Evolutionary conservation across 23 red algal genomes (phyloP), one percentile per base, ranked within the genome.

Genomic region (Chondrus crispus): DNA sequence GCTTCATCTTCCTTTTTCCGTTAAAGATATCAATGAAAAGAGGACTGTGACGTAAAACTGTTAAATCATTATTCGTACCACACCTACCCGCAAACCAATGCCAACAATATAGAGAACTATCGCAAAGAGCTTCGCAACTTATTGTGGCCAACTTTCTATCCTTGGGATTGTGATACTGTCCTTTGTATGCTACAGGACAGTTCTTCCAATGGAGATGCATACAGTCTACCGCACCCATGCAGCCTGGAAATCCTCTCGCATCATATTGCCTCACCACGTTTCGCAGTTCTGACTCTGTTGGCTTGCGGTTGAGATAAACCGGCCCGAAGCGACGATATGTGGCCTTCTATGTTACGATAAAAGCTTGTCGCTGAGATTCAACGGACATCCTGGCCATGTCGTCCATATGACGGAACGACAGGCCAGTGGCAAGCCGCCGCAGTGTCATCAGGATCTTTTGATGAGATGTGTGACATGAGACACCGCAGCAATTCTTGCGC

Each of bases 121-220:
- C 2, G 38, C 63, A 80, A 1, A 80, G 28, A 29, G 72, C 70
- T 47, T 81, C 52, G 35, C 74, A 91, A 2, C 30, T 64, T 12
- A 81, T 68, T 29, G 51, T 81, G 6, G 72, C 49, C 22, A 81
- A 37, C 73, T 68, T 81, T 9, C 74, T 41, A 29, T 91, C 55
- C 44, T 71, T 82, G 14, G 41, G 11, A 2, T 89, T 89, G 44
- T 91, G 12, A 62, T 18, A 91, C 36, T 91, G 73, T 52, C 88
- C 74, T 71, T 81, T 69, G 18, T 28, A 62, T 62, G 16, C 53
- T 2, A 39, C 40, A 13, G 75, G 47, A 82, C 74, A 91, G n/a
- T 91, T 91, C 47, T 82, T 66, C 62, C 74, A 91, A 50, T 81
- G 37, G 10, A 82, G 10, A 64, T 91, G 53, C 88, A 82, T 81